These are phyloP conservation scores for Mucor plumbeus DNA, from an alignment of 371 early-diverging fungal species.

Conservation along the genomic window DNA sequence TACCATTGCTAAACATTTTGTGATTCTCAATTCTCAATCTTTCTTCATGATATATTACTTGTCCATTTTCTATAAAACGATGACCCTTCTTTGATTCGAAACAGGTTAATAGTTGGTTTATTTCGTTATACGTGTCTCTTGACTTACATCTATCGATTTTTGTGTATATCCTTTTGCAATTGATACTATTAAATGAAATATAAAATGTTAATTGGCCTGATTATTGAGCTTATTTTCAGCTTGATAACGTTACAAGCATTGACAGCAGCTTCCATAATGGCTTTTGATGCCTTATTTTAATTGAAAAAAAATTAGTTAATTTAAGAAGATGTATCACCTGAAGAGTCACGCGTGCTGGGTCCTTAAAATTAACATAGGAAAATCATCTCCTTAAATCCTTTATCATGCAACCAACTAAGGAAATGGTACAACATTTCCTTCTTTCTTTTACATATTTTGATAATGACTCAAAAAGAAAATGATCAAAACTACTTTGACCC, in stretches of 20 bases:
- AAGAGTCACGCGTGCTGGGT: slow-evolving; percentile 1
- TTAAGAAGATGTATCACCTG: slow-evolving; percentile 3
- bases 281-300: not conserved
- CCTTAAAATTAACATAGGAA: not conserved
- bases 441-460: not conserved
- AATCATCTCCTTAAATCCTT: slow-evolving; percentile 3
- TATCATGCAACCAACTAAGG: slow-evolving; percentile 4
- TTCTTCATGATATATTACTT: slow-evolving; percentile 5
- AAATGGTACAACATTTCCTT: not conserved
- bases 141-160: not conserved
- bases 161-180: not conserved
- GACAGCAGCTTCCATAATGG: slow-evolving; percentile 3
- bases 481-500: slow-evolving; percentile 23
- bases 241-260: not conserved
- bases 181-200: not conserved
- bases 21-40: slow-evolving; percentile 6
- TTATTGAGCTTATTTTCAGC: not conserved
- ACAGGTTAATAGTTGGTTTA: not conserved
- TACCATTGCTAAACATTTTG: not conserved
- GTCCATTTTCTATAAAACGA: slow-evolving; percentile 11
- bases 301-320: not conserved
- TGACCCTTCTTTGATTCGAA: not conserved
- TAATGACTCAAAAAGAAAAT: not conserved
- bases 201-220: not conserved
- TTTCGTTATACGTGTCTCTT: not conserved